phyloP scores from a whole-genome alignment of 805 yeast genomes.

The Teunomyces pallodes region DNA sequence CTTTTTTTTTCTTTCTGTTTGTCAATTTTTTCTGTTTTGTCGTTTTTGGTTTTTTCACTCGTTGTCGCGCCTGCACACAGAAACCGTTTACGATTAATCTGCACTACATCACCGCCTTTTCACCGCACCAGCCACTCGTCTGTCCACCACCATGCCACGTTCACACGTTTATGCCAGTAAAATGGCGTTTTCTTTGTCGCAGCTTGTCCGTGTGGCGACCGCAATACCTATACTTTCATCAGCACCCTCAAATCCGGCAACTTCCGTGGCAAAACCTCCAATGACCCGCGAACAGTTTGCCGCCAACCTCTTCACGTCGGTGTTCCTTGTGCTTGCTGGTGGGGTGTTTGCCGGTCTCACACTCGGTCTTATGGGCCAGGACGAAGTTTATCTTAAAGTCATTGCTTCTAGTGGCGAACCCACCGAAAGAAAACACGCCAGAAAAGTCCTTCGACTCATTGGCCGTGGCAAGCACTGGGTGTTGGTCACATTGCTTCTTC shows the following conservation, averaged over 20 bases:
- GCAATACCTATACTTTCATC: slow-evolving; percentile 30
- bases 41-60: too few relatives aligned
- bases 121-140: slow-evolving; percentile 23
- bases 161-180: slow-evolving; percentile 22
- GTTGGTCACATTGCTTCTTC: slow-evolving; percentile 77
- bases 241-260: slow-evolving; percentile 3
- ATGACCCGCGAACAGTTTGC: slow-evolving; percentile 43
- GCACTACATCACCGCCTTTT: slow-evolving; percentile 4
- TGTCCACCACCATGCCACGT: slow-evolving; percentile 19
- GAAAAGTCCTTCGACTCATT: slow-evolving; percentile 67
- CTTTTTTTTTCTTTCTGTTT: too few relatives aligned
- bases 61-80: too few relatives aligned
- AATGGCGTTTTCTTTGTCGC: slow-evolving; percentile 30
- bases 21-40: too few relatives aligned
- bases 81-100: too few relatives aligned
- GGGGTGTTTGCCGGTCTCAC: slow-evolving; percentile 94
- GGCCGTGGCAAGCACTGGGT: slow-evolving; percentile 95
- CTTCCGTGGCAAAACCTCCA: slow-evolving; percentile 12
- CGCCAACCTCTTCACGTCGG: slow-evolving; percentile 52
- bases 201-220: slow-evolving; percentile 31
- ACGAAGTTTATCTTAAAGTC: slow-evolving; percentile 90
- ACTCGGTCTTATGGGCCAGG: slow-evolving; percentile 97
- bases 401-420: slow-evolving; percentile 83
- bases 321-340: slow-evolving; percentile 65
- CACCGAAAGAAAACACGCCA: slow-evolving; percentile 64